Base-by-base conservation (phyloP, 2,329 filamentous ascomycete species). In the Alternaria rosae region DNA sequence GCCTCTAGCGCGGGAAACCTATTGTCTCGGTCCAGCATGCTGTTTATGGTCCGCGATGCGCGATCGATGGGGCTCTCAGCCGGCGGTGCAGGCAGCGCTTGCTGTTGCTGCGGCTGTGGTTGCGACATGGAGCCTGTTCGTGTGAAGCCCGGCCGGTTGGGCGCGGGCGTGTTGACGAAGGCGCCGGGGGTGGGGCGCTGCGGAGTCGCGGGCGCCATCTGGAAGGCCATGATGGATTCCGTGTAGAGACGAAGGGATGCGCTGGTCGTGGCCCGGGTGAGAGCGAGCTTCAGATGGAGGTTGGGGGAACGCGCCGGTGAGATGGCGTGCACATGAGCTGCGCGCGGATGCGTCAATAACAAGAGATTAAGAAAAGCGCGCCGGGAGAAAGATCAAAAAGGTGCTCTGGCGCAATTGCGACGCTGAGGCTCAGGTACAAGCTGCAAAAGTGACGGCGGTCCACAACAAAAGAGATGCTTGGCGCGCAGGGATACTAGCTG, bases 1-100 rank as follows among this genome's bases (percentile, higher is more conserved):
- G 88, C 91, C 78, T 98, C 94, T 17, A 99, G 83, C 67, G 97
- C 92, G 7, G 94, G 94, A 75, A 93, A 99, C 75, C 88, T 88
- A 72, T 89, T 88, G 75, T 98, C 94, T 61, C 86, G 84, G 61
- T 88, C 85, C 45, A 98, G 82, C 45, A 91, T 90, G 67, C 89
- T 87, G 79, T 97, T 97, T 78, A 99, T 90, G 20, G 91, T 94
- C 67, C 85, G 86, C 48, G 93, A 92, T 20, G 93, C 95, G 79
- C 92, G 91, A 69, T 92, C 87, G 62, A 97, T 86, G 0, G 92
- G 91, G 45, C 88, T 88, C 48, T 76, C 73, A 20, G 58, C 63
- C 6, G 71, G 69, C 47, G 69, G 67, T 23, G 65, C 66, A 61
- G 66, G 71, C 47, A 70, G 62, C 53, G 70, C 67, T 43, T 72